Base-by-base conservation (phyloP, 345 rosid genomes). In the Luvunga scandens region DNA sequence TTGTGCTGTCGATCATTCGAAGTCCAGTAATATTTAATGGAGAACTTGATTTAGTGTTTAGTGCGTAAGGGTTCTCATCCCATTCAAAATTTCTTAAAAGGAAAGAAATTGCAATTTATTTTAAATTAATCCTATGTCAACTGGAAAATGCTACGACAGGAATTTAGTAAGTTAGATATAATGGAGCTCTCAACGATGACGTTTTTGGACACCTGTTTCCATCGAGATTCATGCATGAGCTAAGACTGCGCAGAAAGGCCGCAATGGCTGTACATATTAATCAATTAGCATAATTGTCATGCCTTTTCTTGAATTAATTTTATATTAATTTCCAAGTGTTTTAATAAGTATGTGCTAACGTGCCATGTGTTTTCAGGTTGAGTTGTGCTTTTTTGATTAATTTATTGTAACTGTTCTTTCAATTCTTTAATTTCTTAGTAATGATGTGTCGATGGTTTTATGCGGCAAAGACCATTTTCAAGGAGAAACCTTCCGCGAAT, bases 131-230 rank as follows among this genome's bases (percentile, higher is more conserved):
- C 25, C 9, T 24, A 22, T 67, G 74, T 79, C 74, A 83, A 75
- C 73, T 67, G 28, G 72, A 8, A 77, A 78, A 76, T 45, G 50
- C 72, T 22, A 76, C 24, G 6, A 27, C n/a, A 19, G 60, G 50
- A 36, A 69, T 25, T 48, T 25, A 36, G 45, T 38, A 66, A 81
- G 85, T 85, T 83, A 81, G 89, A 81, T 86, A 33, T 81, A 81
- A 86, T 75, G 83, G 84, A 83, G 86, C 88, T 88, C 84, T 86
- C 91, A 64, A 79, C 27, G 13, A 69, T 83, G 89, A 85, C 86
- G 84, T 74, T 48, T 8, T 53, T 5, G 22, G 9, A 66, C 61
- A 69, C 71, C 69, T n/a, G 38, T 27, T 69, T 59, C 69, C 48
- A 39, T 63, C 81, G 67, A 69, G 79, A 45, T 79, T 27, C 83